These are phyloP conservation scores for Penicillium fuscoglaucum DNA, from an alignment of 2,329 filamentous ascomycete species.

Conservation along the genomic window DNA sequence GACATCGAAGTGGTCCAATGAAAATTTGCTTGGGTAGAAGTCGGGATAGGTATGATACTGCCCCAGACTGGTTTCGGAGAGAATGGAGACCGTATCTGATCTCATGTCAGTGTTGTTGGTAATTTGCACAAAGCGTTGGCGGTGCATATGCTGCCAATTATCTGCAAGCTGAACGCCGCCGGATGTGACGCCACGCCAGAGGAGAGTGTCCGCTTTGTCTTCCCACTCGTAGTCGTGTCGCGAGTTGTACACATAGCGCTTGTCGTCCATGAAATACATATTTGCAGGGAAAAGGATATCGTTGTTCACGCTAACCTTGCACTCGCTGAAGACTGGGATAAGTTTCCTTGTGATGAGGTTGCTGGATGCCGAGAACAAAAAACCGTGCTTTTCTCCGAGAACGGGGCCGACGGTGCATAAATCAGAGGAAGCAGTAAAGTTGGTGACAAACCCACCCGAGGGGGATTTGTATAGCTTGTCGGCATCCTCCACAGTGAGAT, in stretches of 20 bases:
- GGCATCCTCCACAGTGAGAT: slow-evolving; percentile 45
- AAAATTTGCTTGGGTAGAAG: slow-evolving; percentile 27
- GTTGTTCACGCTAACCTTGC: slow-evolving; percentile 68
- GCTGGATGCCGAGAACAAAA: slow-evolving; percentile 60
- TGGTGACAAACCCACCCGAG: slow-evolving; percentile 61
- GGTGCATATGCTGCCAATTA: slow-evolving; percentile 42
- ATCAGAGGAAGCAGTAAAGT: slow-evolving; percentile 61
- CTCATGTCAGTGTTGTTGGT: slow-evolving; percentile 37
- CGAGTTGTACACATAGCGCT: slow-evolving; percentile 59
- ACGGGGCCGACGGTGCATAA: slow-evolving; percentile 67
- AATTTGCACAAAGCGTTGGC: slow-evolving; percentile 40
- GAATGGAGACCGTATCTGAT: slow-evolving; percentile 27
- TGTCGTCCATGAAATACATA: slow-evolving; percentile 63
- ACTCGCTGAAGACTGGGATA: slow-evolving; percentile 67
- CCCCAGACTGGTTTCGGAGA: slow-evolving; percentile 26
- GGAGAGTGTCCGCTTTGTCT: slow-evolving; percentile 55
- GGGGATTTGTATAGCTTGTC: slow-evolving; percentile 54
- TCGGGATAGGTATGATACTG: slow-evolving; percentile 9
- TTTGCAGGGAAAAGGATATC: slow-evolving; percentile 69
- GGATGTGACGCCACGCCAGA: slow-evolving; percentile 67
- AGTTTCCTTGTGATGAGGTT: slow-evolving; percentile 41
- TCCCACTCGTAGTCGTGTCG: slow-evolving; percentile 59
- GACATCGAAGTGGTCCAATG: slow-evolving; percentile 38
- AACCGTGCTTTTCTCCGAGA: slow-evolving; percentile 62
- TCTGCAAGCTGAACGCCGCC: slow-evolving; percentile 56